Base-by-base conservation (phyloP, 305 asterid genomes). In the Solanum aculeatissimum region DNA sequence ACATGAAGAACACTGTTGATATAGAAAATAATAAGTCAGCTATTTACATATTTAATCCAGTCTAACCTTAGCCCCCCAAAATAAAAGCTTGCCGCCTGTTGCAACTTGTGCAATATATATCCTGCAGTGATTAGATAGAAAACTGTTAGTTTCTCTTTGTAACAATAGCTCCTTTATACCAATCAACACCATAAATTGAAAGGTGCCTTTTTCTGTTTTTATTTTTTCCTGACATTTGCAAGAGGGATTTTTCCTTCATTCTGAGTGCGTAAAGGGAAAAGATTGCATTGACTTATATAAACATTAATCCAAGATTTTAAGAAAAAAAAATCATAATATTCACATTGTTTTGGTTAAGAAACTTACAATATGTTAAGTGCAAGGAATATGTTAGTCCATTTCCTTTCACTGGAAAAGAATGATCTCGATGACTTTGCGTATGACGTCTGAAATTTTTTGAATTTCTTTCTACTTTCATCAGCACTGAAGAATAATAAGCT, bases 361-460 rank as follows among this genome's bases (percentile, higher is more conserved):
- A 91, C 98, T 93, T 90, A 94, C 99, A 90, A 84, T 85, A 96
- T 90, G 87, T 94, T 96, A 85, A 90, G 90, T 77, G 97, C 97
- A 53, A 96, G 91, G 70, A 94, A 91, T 81, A 90, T 80, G 81
- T 88, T 89, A 82, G 98, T 94, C 95, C 95, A 94, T 84, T 87
- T 91, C 89, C 98, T 90, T 80, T 89, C 87, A 13, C 89, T 90
- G 87, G 85, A 88, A 29, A 91, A 86, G 94, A 85, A 81, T 40
- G 89, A 86, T 89, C 90, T 83, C 68, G 94, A 87, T 45, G 85
- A 53, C 55, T 86, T 88, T 15, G 97, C 83, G 84, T 82, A 87
- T 13, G 90, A 85, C 87, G 90, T 93, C 72, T 89, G 89, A 70
- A 83, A 51, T 57, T 70, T 85, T 32, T 70, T 86, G 68, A 92